Evolutionary conservation across 2,329 filamentous ascomycete genomes (phyloP).

Genomic region (Cercospora citrullina): DNA sequence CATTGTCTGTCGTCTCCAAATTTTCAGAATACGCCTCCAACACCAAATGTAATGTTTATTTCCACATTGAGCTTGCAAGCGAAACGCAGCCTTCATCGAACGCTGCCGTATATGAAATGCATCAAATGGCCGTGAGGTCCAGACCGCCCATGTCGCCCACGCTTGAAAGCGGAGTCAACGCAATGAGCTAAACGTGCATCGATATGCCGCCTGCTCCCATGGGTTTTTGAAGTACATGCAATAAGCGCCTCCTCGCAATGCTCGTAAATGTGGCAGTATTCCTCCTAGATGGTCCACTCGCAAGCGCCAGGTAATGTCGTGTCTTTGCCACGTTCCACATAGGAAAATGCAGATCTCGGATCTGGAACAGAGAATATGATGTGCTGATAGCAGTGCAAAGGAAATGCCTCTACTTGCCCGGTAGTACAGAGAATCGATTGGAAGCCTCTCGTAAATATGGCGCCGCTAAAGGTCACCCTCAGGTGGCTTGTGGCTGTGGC

Average conservation of each 20-base stretch:
- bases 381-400: neutral
- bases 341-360: neutral
- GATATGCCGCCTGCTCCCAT: neutral
- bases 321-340: neutral
- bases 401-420: neutral
- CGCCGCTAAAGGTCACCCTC: neutral
- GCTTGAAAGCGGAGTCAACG: neutral
- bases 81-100: neutral
- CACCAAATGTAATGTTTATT: neutral
- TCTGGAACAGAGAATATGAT: neutral
- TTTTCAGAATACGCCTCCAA: neutral
- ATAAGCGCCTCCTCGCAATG: neutral
- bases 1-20: neutral
- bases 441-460: neutral
- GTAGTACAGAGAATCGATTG: neutral
- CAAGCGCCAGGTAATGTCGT: neutral
- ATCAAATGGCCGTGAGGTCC: neutral
- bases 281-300: neutral
- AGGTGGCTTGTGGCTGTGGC: neutral
- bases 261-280: neutral
- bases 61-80: neutral
- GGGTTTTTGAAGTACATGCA: neutral
- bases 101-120: neutral
- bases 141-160: neutral
- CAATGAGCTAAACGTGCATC: neutral